Conservation (phyloP, 768 basidiomycete genomes). For the Lactarius pseudohatsudake region DNA sequence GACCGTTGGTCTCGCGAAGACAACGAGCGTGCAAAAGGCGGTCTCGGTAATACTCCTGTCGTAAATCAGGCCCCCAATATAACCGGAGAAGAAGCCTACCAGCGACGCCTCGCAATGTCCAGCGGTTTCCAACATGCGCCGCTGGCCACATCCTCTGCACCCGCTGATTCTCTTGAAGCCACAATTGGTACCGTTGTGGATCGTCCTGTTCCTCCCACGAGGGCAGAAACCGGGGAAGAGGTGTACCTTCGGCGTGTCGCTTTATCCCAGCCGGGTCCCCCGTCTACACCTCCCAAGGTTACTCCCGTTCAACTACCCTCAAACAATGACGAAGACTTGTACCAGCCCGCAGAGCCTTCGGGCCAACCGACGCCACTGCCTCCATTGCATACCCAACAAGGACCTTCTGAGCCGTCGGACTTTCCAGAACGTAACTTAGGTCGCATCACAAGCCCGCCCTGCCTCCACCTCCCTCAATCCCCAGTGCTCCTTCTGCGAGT, state of each 20-base stretch:
- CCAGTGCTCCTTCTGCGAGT: constrained; percentile 38
- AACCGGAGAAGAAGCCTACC: constrained; percentile 80
- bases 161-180: neutral
- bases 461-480: constrained; percentile 55
- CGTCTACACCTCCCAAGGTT: constrained; percentile 11
- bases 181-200: neutral
- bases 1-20: constrained; percentile 54
- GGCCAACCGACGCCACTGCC: constrained; percentile 35
- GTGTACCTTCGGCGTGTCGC: constrained; percentile 24
- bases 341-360: constrained; percentile 33
- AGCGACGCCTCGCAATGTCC: constrained; percentile 71
- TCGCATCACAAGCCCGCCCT: constrained; percentile 57
- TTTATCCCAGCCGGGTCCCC: constrained; percentile 8
- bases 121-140: constrained; percentile 31
- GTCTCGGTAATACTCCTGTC: constrained; percentile 31
- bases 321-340: constrained; percentile 35
- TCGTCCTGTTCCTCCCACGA: constrained; percentile 5
- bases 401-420: constrained; percentile 41
- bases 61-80: constrained; percentile 40
- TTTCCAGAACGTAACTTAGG: constrained; percentile 66
- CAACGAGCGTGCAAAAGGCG: constrained; percentile 44
- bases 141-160: constrained; percentile 9
- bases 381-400: neutral
- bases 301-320: constrained; percentile 22
- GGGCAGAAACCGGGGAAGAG: constrained; percentile 20